Evolutionary conservation across 768 basidiomycete species (phyloP).

Genomic region (Lentinula guzmanii): DNA sequence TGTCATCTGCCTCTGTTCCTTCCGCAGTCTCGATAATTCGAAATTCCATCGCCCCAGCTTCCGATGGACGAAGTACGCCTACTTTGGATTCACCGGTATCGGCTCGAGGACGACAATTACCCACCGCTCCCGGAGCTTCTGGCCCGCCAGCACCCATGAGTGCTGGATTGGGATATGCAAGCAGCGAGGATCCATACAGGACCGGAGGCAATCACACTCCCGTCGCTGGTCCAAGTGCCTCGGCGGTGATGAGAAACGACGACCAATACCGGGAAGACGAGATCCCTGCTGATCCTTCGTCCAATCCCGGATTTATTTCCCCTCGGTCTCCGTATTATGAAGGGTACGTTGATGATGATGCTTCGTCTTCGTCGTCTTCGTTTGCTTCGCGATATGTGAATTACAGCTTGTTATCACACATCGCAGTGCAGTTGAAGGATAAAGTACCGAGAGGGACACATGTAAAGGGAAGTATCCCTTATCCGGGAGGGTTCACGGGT

Average conservation of each 20-base stretch:
- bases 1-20: not conserved
- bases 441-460: slow-evolving; percentile 84
- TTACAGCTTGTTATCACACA: slow-evolving; percentile 79
- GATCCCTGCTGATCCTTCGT: no score
- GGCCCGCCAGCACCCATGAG: no score
- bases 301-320: no score
- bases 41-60: not conserved
- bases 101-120: not conserved
- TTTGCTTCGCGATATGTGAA: slow-evolving; percentile 56
- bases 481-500: slow-evolving; percentile 88
- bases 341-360: no score
- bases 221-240: no score
- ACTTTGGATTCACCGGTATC: not conserved
- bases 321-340: no score
- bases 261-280: no score
- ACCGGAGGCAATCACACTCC: no score
- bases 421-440: slow-evolving; percentile 85
- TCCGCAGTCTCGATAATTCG: not conserved
- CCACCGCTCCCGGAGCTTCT: not conserved
- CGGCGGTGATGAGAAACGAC: no score
- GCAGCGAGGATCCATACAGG: not conserved
- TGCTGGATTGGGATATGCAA: not conserved
- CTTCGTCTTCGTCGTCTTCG: not conserved
- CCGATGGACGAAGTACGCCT: not conserved
- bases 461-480: slow-evolving; percentile 90